Evolutionary conservation across 2,329 filamentous ascomycete species (phyloP).

Genomic region (Fusarium goolgardi): DNA sequence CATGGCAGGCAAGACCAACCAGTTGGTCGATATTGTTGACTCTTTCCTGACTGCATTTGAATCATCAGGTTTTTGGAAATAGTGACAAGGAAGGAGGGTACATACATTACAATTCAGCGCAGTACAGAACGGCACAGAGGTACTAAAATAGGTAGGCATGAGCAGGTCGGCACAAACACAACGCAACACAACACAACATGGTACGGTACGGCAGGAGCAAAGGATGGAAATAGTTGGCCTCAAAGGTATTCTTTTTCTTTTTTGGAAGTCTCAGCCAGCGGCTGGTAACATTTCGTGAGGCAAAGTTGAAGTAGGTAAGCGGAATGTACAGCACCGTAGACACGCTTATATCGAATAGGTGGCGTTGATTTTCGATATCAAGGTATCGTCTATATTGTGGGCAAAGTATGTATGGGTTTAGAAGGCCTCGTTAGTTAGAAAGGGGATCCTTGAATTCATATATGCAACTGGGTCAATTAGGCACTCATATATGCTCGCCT

Average conservation of each 20-base stretch:
- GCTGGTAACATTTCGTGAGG: conserved; percentile 29
- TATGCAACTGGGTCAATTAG: conserved; percentile 35
- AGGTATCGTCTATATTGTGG: conserved; percentile 19
- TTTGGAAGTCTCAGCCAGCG: conserved; percentile 21
- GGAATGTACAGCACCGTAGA: conserved; percentile 3
- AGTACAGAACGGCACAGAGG: neutral
- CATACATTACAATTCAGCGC: neutral
- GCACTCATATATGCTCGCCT: conserved; percentile 18
- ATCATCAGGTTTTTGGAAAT: conserved; percentile 9
- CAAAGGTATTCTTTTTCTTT: conserved; percentile 9
- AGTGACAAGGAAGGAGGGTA: conserved; percentile 26
- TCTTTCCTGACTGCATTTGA: conserved; percentile 14
- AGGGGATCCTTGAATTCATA: conserved; percentile 28
- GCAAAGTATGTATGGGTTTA: conserved; percentile 37
- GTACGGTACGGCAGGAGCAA: conserved; percentile 13
- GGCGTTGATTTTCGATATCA: conserved; percentile 18
- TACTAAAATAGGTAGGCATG: neutral
- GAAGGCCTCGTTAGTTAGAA: conserved; percentile 34
- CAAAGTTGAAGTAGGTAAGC: conserved; percentile 15
- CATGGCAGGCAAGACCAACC: conserved; percentile 11
- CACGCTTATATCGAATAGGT: conserved; percentile 20
- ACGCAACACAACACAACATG: neutral
- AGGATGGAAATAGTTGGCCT: conserved; percentile 33
- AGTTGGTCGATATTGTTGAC: neutral
- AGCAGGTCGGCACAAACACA: conserved; percentile 6